phyloP scores from a whole-genome alignment of 139 green algal genomes.

The Bryopsis sp. region DNA sequence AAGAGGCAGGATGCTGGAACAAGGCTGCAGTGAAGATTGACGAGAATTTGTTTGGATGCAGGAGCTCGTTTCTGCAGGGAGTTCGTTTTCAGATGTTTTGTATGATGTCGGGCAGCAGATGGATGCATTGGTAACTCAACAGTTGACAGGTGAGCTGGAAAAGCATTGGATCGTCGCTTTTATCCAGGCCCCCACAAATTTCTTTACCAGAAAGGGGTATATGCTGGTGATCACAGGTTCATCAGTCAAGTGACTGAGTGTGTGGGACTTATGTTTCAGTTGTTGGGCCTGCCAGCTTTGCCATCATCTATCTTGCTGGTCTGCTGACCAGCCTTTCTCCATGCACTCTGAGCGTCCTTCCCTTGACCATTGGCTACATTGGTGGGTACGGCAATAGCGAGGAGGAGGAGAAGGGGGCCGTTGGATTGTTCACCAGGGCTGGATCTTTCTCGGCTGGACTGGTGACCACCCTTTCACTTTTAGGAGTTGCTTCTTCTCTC shows the following conservation, averaged over 20 bases:
- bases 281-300: conserved; percentile 54
- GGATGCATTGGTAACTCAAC: not conserved
- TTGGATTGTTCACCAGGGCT: conserved; percentile 26
- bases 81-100: not conserved
- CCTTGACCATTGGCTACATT: conserved; percentile 87
- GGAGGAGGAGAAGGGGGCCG: not conserved
- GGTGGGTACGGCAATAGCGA: conserved; percentile 49
- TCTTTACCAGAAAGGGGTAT: no score
- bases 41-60: no score
- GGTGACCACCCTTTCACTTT: conserved; percentile 70
- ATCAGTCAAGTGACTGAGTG: not conserved
- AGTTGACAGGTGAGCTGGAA: not conserved
- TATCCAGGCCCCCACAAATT: no score
- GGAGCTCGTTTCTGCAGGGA: not conserved
- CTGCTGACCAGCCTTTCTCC: conserved; percentile 89
- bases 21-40: no score
- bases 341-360: conserved; percentile 79
- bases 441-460: conserved; percentile 72
- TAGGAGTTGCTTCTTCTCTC: conserved; percentile 62
- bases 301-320: conserved; percentile 66
- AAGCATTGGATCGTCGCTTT: no score
- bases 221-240: no score
- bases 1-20: no score
- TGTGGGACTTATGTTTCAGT: conserved; percentile 19
- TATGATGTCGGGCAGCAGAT: conserved; percentile 4